Base-by-base conservation (phyloP, 306 rosid genomes). In the Quercus variabilis region DNA sequence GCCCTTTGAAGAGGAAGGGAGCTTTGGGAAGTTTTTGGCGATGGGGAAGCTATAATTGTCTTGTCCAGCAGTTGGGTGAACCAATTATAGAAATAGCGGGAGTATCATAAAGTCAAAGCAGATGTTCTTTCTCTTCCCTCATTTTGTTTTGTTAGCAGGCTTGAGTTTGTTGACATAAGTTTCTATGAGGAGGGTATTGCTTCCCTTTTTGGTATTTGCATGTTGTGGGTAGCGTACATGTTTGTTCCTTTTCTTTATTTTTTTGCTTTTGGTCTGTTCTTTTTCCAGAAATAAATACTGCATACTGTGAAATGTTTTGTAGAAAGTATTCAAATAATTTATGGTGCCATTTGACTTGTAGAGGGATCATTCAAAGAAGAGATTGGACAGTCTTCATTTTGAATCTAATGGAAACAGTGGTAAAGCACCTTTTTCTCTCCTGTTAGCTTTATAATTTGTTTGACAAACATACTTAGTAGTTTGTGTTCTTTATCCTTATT, bases 321-420 rank as follows among this genome's bases (percentile, higher is more conserved):
- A 23, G 49, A 35, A 60, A 3, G 54, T 58, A 73, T 28, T 60
- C 59, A 54, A 38, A 70, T 58, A 6, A 23, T 72, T 76, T 20
- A 72, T 55, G 76, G 82, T 78, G 71, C 72, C 73, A 71, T 78
- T 31, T 14, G 54, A 58, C 46, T 55, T 90, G 89, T 96, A 96
- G 99, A 89, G 92, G 88, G 98, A 96, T 85, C 84, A 85, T 81
- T 81, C 90, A 33, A 91, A 88, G 85, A 93, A 84, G 96, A 92
- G 99, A 87, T 74, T 74, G 84, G 99, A 93, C 26, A 79, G 83
- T 85, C 89, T 91, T 81, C 88, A 89, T 78, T 90, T 85, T 84
- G 99, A 93, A 49, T 87, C 94, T 33, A 93, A 93, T 82, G 99
- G 98, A 51, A 85, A 82, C 60, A 89, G 91, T 78, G 98, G 98